phyloP scores from a whole-genome alignment of 805 yeast species.

The Candida ovalis region DNA sequence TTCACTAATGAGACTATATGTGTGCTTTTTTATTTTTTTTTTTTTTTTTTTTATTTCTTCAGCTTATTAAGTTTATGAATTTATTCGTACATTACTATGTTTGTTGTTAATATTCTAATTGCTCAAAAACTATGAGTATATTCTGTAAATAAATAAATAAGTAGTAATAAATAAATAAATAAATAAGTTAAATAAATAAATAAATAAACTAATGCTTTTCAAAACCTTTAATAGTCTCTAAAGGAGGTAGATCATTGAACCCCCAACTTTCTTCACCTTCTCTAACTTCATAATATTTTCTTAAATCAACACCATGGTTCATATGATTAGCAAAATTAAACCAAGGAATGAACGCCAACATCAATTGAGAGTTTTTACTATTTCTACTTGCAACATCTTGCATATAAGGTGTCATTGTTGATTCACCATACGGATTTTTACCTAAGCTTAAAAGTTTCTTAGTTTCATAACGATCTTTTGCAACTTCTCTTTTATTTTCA shows the following conservation, averaged over 20 bases:
- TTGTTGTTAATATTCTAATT: neutral
- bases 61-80: neutral
- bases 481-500: constrained; percentile 70
- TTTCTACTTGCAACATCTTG: constrained; percentile 75
- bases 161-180: constrained; percentile 10
- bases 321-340: constrained; percentile 79
- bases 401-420: constrained; percentile 61
- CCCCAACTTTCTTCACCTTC: constrained; percentile 60
- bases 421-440: constrained; percentile 59
- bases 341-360: constrained; percentile 68
- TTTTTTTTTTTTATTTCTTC: neutral
- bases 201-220: constrained; percentile 1
- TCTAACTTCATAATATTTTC: constrained; percentile 53
- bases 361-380: constrained; percentile 65
- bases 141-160: neutral
- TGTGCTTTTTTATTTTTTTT: neutral
- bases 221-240: constrained; percentile 42
- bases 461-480: constrained; percentile 68
- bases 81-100: neutral
- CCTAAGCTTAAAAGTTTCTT: constrained; percentile 63
- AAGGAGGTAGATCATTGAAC: constrained; percentile 42
- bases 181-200: constrained; percentile 9
- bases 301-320: constrained; percentile 72
- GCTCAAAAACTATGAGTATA: no score
- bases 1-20: neutral